Evolutionary conservation across 2,329 filamentous ascomycete genomes (phyloP).

Genomic region (Penicillium sp.): DNA sequence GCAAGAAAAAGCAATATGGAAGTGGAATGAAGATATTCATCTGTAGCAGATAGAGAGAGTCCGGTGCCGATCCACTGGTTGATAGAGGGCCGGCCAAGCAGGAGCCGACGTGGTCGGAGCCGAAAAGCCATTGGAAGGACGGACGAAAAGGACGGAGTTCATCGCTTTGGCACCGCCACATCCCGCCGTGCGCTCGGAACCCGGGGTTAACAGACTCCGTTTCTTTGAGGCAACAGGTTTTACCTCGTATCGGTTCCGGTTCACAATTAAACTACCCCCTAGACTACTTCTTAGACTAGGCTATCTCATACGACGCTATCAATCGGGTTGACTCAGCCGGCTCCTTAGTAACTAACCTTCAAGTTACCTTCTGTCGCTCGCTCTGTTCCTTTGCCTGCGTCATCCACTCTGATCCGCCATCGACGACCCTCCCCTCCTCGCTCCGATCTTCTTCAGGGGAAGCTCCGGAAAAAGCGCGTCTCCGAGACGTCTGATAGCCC

Average conservation of each 20-base stretch:
- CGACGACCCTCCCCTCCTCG: not conserved
- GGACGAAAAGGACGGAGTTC: slow-evolving; percentile 19
- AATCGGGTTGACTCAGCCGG: slow-evolving; percentile 6
- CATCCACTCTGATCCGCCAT: slow-evolving; percentile 1
- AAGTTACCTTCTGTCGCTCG: not conserved
- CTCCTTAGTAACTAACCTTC: slow-evolving; percentile 8
- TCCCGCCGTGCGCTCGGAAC: slow-evolving; percentile 9
- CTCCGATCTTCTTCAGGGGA: slow-evolving; percentile 9
- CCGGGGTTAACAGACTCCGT: slow-evolving; percentile 26
- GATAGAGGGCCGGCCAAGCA: not conserved
- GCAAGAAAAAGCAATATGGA: no score
- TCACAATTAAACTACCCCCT: slow-evolving; percentile 1
- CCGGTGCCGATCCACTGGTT: not conserved
- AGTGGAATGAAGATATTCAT: no score
- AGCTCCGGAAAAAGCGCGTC: slow-evolving; percentile 10
- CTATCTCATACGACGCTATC: not conserved
- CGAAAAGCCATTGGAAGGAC: no score
- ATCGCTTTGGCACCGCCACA: slow-evolving; percentile 5
- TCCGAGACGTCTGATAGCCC: slow-evolving; percentile 19
- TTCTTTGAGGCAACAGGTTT: slow-evolving; percentile 7
- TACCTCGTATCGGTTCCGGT: not conserved
- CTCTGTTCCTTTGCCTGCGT: slow-evolving; percentile 12
- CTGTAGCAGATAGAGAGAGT: no score
- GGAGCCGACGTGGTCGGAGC: not conserved
- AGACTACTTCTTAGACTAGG: not conserved